Base-by-base conservation (phyloP, 495 filamentous ascomycete genomes). In the Neurospora tetraspora region DNA sequence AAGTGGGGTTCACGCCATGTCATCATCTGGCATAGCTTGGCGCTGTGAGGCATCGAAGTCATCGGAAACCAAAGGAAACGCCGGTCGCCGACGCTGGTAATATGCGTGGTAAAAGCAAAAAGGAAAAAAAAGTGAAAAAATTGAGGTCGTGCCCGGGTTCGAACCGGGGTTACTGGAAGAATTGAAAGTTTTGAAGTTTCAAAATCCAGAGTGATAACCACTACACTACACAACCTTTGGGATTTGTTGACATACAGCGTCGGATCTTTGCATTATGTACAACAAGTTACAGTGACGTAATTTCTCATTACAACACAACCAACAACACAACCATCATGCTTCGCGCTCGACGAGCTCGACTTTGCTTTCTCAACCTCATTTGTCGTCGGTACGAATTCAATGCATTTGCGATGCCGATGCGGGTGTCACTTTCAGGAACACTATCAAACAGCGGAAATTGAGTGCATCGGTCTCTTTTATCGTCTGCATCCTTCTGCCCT, bases 121-220 rank as follows among this genome's bases (percentile, higher is more conserved):
- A 31, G 6, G 7, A 2, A 6, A 65, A 31, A 65, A 65, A 4
- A 18, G 11, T 23, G 12, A 3, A 34, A 65, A 36, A 65, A 61
- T 61, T 18, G 27, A 65, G 53, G 53, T 65, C 53, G 53, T 65
- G 53, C 53, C 53, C 53, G 53, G 53, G 53, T 65, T 65, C 53
- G 53, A 65, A 65, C 53, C 53, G 53, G 53, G 53, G 53, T 65
- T 65, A 65, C 53, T 18, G 53, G 53, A 65, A 65, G 53, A 65
- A 65, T 65, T 65, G 23, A 36, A 59, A 31, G 47, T 27, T 31
- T 23, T 53, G 1, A 53, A 8, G 27, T 36, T 65, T 65, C 53
- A 65, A 65, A 65, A 65, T 65, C 53, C 53, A 65, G 53, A 65
- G 53, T 65, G 53, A 65, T 65, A 65, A 65, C 53, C 53, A 65